phyloP scores from a whole-genome alignment of 176 grass and related monocot genomes.

The Poa pratensis region DNA sequence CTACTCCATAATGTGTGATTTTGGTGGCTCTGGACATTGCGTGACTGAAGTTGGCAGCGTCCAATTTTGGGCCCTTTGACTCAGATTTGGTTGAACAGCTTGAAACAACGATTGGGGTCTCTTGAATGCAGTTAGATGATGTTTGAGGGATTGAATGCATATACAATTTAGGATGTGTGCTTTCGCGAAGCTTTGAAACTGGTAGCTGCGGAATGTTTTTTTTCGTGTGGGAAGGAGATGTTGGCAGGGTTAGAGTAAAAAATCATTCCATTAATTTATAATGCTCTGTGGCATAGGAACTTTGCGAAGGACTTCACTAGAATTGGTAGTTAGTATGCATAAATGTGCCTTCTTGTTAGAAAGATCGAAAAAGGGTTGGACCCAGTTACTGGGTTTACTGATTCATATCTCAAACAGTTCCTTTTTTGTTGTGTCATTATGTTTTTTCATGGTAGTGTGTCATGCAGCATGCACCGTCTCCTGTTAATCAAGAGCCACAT shows the following conservation, averaged over 20 bases:
- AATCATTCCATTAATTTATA: not conserved
- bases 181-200: not conserved
- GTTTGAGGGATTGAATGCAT: not conserved
- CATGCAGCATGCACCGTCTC: no score
- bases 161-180: not conserved
- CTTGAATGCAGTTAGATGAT: not conserved
- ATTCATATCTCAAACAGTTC: not conserved
- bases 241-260: not conserved
- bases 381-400: not conserved
- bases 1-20: not conserved
- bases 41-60: not conserved
- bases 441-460: not conserved
- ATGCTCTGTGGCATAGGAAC: not conserved
- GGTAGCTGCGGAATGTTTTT: no score
- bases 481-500: not conserved
- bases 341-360: not conserved
- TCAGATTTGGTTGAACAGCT: not conserved
- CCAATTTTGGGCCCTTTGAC: not conserved
- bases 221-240: not conserved
- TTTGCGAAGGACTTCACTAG: not conserved
- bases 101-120: not conserved
- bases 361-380: not conserved
- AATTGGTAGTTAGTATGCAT: not conserved
- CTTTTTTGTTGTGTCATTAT: not conserved
- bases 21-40: not conserved